These are phyloP conservation scores for Picocystis sp. DNA, from an alignment of 163 green algal species.

Conservation along the genomic window DNA sequence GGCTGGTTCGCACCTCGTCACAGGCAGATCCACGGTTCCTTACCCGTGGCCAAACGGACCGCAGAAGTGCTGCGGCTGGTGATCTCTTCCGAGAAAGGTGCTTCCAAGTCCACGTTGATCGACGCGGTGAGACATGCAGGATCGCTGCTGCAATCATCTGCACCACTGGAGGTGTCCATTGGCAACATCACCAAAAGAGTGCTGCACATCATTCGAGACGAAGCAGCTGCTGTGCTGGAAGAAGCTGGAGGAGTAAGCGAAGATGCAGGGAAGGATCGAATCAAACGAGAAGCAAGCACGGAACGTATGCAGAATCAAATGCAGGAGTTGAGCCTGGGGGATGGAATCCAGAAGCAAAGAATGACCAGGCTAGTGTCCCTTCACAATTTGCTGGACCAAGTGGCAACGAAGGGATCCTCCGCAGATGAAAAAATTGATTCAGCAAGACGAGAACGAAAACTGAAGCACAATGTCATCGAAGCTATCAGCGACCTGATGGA, in stretches of 20 bases:
- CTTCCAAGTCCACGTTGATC: not conserved
- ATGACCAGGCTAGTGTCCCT: conserved; percentile 47
- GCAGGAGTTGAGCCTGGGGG: conserved; percentile 12
- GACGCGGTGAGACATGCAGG: not conserved
- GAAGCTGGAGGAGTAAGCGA: not conserved
- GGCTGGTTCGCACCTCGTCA: not conserved
- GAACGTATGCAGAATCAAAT: conserved; percentile 21
- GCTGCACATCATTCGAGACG: conserved; percentile 84
- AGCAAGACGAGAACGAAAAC: conserved; percentile 27
- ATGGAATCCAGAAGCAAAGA: not conserved
- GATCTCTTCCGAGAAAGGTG: conserved; percentile 26
- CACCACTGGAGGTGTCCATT: conserved; percentile 56
- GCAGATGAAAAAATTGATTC: conserved; percentile 10
- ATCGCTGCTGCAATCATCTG: not conserved
- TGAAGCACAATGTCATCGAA: conserved; percentile 74
- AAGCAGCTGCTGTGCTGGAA: not conserved
- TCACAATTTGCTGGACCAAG: conserved; percentile 62
- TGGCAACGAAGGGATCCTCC: conserved; percentile 1
- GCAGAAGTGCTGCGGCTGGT: conserved; percentile 61
- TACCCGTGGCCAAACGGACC: conserved; percentile 55
- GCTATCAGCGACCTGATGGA: conserved; percentile 85
- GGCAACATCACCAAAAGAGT: conserved; percentile 88
- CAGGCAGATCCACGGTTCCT: conserved; percentile 42
- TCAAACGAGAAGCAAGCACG: conserved; percentile 8
- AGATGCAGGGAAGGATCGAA: not conserved